phyloP scores from a whole-genome alignment of 805 yeast species.

The Nakazawaea molendinolei region DNA sequence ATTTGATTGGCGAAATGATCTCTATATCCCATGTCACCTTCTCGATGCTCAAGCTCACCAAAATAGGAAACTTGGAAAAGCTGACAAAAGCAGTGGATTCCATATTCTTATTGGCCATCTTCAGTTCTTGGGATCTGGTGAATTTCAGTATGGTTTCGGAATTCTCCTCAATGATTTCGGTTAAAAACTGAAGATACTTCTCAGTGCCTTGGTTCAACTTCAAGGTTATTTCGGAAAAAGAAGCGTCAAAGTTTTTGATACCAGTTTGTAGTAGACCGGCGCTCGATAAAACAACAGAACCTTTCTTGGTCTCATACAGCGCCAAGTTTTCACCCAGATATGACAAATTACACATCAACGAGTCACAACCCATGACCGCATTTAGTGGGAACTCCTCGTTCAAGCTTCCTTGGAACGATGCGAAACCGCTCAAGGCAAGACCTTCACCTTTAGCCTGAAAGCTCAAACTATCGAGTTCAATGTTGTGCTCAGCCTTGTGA shows the following conservation, averaged over 20 bases:
- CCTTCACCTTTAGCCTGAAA: constrained; percentile 17
- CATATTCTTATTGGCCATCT: too few species aligned
- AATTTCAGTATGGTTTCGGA: too few species aligned
- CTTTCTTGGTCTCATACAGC: constrained; percentile 6
- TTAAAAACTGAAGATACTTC: too few species aligned
- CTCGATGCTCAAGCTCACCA: not conserved
- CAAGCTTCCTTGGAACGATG: constrained; percentile 15
- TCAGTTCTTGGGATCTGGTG: too few species aligned
- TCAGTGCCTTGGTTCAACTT: too few species aligned
- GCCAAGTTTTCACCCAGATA: constrained; percentile 10
- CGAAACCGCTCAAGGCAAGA: constrained; percentile 9
- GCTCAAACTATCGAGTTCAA: constrained; percentile 19
- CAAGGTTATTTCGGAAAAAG: too few species aligned
- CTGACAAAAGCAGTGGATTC: too few species aligned
- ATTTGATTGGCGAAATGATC: constrained; percentile 9
- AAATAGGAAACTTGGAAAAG: too few species aligned
- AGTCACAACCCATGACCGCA: constrained; percentile 12
- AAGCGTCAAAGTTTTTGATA: too few species aligned
- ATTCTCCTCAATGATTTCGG: too few species aligned
- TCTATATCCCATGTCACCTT: constrained; percentile 11
- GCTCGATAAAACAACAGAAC: constrained; percentile 7
- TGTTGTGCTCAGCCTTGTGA: constrained; percentile 14
- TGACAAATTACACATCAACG: constrained; percentile 11
- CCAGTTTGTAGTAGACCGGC: constrained; percentile 17
- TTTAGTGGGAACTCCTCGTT: constrained; percentile 18